A percentile compares a stretch with the other conserved stretches of the same genome.
These are phyloP conservation scores for Albugo candida DNA, from an alignment of 352 stramenopile genomes.

Conservation along the genomic window DNA sequence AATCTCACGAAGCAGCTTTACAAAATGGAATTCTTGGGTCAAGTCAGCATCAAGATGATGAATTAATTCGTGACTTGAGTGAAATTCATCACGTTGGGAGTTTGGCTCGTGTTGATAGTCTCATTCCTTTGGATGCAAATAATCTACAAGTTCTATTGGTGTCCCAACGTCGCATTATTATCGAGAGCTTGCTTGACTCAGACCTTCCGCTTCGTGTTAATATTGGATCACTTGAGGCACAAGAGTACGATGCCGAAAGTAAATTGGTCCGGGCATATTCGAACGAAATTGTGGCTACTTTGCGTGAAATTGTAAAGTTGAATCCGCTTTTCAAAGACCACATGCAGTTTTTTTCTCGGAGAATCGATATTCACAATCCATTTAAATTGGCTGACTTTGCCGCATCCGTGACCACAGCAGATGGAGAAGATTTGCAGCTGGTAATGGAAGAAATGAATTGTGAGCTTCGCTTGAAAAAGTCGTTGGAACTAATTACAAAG, in stretches of 20 bases:
- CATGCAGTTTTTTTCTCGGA: constrained; percentile 92
- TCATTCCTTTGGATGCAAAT: constrained; percentile 60
- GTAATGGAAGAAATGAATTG: constrained; percentile 93
- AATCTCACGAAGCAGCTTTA: neutral
- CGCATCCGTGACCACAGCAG: constrained; percentile 85
- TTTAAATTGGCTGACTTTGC: constrained; percentile 98
- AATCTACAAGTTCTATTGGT: constrained; percentile 73
- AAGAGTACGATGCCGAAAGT: constrained; percentile 41
- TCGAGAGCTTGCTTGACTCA: constrained; percentile 48
- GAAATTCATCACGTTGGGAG: constrained; percentile 91
- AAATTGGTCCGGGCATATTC: constrained; percentile 89
- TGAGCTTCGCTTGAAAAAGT: constrained; percentile 88
- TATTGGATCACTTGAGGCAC: constrained; percentile 59
- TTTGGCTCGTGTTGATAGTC: constrained; percentile 90
- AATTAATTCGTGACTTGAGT: constrained; percentile 82
- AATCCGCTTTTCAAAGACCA: constrained; percentile 97
- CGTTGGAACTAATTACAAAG: constrained; percentile 92
- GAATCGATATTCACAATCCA: constrained; percentile 89
- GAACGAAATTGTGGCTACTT: constrained; percentile 94
- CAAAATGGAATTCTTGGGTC: constrained; percentile 14
- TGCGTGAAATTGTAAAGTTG: constrained; percentile 92
- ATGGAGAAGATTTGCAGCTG: constrained; percentile 82
- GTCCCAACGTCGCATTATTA: constrained; percentile 74
- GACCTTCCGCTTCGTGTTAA: constrained; percentile 36
- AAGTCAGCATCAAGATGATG: constrained; percentile 19